Conservation (phyloP, 352 stramenopile genomes). For the Phytophthora hibernalis region DNA sequence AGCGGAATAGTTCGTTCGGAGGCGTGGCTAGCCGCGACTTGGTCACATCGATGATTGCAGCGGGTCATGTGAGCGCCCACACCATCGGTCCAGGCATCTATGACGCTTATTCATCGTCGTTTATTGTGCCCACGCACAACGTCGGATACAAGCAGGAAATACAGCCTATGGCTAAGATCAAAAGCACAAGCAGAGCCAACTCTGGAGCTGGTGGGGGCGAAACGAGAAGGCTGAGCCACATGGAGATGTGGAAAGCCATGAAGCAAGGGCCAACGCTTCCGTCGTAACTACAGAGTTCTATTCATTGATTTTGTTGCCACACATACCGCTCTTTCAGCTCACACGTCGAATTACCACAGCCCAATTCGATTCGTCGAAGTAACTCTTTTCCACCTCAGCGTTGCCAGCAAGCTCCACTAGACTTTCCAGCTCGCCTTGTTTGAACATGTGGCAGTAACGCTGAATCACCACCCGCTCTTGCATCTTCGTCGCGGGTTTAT, state of each 20-base stretch:
- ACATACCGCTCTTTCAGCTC: conserved; percentile 33
- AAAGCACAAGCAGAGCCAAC: conserved; percentile 3
- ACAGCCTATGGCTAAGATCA: conserved; percentile 20
- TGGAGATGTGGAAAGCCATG: conserved; percentile 48
- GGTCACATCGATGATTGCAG: conserved; percentile 53
- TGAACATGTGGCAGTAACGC: conserved; percentile 92
- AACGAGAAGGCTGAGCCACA: conserved; percentile 13
- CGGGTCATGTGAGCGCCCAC: conserved; percentile 49
- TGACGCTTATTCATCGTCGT: conserved; percentile 33
- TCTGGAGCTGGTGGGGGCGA: neutral
- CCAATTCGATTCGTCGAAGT: conserved; percentile 91
- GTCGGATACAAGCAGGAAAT: conserved; percentile 47
- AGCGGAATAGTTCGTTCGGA: conserved; percentile 40
- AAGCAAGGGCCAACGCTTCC: conserved; percentile 32
- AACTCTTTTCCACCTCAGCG: conserved; percentile 70
- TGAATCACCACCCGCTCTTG: conserved; percentile 68
- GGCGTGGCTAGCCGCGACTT: conserved; percentile 49
- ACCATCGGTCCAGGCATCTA: conserved; percentile 47
- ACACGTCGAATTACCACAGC: conserved; percentile 75
- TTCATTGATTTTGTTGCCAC: neutral
- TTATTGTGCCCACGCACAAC: conserved; percentile 45
- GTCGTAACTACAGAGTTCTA: conserved; percentile 18
- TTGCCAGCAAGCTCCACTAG: conserved; percentile 69
- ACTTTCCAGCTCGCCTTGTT: conserved; percentile 80
- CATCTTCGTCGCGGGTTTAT: conserved; percentile 9